Evolutionary conservation across 345 rosid species (phyloP).

Genomic region (Adansonia digitata): DNA sequence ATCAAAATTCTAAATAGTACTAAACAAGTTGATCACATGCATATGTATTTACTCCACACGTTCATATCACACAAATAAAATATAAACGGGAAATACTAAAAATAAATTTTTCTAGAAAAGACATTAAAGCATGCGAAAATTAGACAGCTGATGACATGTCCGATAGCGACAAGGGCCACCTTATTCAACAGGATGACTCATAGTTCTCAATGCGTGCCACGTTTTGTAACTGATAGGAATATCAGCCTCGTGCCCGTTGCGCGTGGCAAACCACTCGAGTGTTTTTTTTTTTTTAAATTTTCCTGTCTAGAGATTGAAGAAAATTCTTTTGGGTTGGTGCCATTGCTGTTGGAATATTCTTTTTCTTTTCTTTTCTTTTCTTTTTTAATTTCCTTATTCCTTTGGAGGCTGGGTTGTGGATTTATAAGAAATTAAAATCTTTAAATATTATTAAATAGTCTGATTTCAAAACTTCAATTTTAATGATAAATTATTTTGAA

Average conservation of each 20-base stretch:
- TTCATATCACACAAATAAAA: neutral
- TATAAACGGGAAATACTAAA: too few relatives aligned
- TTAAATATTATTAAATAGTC: too few relatives aligned
- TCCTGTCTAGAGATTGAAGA: too few relatives aligned
- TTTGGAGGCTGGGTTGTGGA: too few relatives aligned
- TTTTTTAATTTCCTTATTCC: too few relatives aligned
- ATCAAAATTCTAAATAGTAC: neutral
- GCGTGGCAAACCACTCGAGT: neutral
- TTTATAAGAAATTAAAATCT: too few relatives aligned
- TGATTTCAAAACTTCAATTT: too few relatives aligned
- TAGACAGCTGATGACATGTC: conserved; percentile 22
- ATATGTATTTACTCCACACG: neutral
- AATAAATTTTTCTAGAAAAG: too few relatives aligned
- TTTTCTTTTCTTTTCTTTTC: neutral
- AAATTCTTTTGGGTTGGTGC: too few relatives aligned
- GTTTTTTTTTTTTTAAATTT: neutral
- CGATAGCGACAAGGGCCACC: neutral
- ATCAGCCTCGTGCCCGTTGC: conserved; percentile 7
- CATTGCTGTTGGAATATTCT: neutral
- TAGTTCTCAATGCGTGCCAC: conserved; percentile 12
- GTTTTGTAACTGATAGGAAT: neutral
- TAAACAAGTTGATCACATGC: neutral
- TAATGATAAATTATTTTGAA: too few relatives aligned
- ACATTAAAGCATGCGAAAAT: neutral
- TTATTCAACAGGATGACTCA: neutral